These are phyloP conservation scores for Rhynchospora breviuscula DNA, from an alignment of 176 grass and related monocot species.

Conservation along the genomic window DNA sequence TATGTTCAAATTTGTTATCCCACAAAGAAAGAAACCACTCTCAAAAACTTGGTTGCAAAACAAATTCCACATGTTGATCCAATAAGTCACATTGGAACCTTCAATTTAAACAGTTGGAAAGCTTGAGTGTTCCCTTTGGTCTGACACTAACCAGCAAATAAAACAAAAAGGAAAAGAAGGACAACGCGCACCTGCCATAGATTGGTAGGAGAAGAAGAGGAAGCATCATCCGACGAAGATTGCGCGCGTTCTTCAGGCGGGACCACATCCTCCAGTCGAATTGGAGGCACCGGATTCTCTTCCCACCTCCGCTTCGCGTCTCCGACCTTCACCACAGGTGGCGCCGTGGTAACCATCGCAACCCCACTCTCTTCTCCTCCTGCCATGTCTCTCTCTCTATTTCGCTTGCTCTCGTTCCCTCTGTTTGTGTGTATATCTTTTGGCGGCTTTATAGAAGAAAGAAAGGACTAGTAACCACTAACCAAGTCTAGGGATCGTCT, in stretches of 20 bases:
- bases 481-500: too few species aligned
- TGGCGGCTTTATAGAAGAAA: background rate
- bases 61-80: too few species aligned
- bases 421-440: background rate
- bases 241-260: background rate
- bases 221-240: background rate
- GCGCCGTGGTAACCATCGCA: background rate
- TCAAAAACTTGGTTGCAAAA: background rate
- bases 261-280: constrained; percentile 14
- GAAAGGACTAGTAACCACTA: background rate
- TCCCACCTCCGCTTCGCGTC: constrained; percentile 13
- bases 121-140: background rate
- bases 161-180: background rate
- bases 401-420: background rate
- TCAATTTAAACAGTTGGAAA: background rate
- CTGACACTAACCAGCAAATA: background rate
- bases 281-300: constrained; percentile 17
- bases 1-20: background rate
- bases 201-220: background rate
- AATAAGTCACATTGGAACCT: background rate
- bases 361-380: background rate
- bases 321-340: constrained; percentile 8
- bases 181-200: constrained; percentile 5
- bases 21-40: background rate
- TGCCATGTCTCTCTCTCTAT: background rate